Conservation (phyloP, 495 filamentous ascomycete species). For the Neurospora sp. region DNA sequence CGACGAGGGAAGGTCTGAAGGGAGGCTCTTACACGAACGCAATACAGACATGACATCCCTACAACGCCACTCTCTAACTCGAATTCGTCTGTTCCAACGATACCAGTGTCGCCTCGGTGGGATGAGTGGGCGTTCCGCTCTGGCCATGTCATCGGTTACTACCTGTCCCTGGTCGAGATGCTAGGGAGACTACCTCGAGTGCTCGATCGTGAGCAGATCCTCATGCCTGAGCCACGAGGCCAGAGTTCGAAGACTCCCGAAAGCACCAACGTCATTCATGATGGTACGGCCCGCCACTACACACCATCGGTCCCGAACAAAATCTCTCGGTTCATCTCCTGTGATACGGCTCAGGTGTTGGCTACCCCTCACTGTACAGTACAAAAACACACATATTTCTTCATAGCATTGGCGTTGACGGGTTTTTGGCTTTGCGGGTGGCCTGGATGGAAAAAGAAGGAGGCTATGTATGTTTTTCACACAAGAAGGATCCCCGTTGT, state of each 20-base stretch:
- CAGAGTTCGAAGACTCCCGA: neutral
- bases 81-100: neutral
- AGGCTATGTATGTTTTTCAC: neutral
- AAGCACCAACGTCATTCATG: neutral
- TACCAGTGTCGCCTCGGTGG: neutral
- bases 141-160: no score
- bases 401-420: constrained; percentile 22
- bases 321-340: neutral
- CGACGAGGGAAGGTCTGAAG: neutral
- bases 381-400: constrained; percentile 2
- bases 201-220: no score
- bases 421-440: constrained; percentile 5
- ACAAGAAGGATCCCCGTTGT: neutral
- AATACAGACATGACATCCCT: neutral
- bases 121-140: neutral
- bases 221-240: neutral
- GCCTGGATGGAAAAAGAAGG: neutral
- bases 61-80: neutral
- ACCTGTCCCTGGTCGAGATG: no score
- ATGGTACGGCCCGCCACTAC: neutral
- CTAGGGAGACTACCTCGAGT: no score
- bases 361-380: constrained; percentile 5
- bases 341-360: neutral
- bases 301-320: neutral
- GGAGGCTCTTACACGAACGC: neutral